A percentile compares a stretch with the other conserved stretches of the same genome.
Evolutionary conservation across 2,329 filamentous ascomycete genomes (phyloP).

Genomic region (Penicillium sclerotigenum): DNA sequence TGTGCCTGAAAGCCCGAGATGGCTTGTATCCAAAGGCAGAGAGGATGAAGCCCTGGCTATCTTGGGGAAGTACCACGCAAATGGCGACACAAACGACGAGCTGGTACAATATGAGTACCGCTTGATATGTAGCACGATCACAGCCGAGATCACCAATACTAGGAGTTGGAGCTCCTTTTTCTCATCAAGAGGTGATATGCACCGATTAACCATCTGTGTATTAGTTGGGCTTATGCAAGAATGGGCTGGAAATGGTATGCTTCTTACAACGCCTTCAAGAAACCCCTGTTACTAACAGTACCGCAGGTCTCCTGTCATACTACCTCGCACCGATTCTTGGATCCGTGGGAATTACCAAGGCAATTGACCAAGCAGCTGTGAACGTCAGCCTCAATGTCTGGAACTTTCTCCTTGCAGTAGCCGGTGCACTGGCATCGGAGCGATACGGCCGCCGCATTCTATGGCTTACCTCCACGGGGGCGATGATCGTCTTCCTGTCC

Average conservation of each 20-base stretch:
- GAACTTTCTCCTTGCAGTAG: slow-evolving; percentile 23
- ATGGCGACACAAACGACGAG: slow-evolving; percentile 37
- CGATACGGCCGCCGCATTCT: slow-evolving; percentile 24
- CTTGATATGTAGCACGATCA: slow-evolving; percentile 20
- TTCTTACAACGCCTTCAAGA: too few species aligned
- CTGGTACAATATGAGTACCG: slow-evolving; percentile 22
- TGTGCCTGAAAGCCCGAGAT: slow-evolving; percentile 61
- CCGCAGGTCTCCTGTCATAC: slow-evolving; percentile 30
- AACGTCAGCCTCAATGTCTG: slow-evolving; percentile 24
- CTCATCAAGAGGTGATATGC: slow-evolving; percentile 15
- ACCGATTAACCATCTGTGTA: slow-evolving; percentile 17
- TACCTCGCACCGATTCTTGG: slow-evolving; percentile 39
- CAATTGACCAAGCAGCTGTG: slow-evolving; percentile 26
- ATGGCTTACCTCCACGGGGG: slow-evolving; percentile 19
- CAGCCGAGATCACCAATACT: slow-evolving; percentile 11
- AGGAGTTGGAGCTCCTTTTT: slow-evolving; percentile 19
- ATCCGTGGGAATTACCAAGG: slow-evolving; percentile 31
- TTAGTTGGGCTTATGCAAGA: slow-evolving; percentile 23
- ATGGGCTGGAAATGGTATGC: slow-evolving; percentile 22
- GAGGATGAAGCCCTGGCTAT: slow-evolving; percentile 55
- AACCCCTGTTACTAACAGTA: not conserved
- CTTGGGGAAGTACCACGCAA: slow-evolving; percentile 59
- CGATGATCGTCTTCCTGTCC: slow-evolving; percentile 25
- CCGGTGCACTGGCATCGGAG: slow-evolving; percentile 20
- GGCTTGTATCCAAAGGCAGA: slow-evolving; percentile 59